Evolutionary conservation across 1,139 yeast species (phyloP).

Genomic region (Tardiomyces blankii): DNA sequence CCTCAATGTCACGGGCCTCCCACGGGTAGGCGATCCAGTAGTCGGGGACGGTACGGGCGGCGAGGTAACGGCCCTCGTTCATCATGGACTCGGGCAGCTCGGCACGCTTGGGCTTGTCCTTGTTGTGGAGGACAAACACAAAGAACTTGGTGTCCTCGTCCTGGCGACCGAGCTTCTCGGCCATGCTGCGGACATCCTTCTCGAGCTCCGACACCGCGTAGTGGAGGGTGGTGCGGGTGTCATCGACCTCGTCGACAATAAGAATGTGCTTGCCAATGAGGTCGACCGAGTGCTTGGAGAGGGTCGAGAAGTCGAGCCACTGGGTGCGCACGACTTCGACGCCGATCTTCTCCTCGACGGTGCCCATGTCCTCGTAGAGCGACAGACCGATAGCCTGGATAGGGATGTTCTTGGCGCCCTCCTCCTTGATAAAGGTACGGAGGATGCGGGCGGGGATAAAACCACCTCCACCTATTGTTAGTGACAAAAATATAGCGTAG

Average conservation of each 20-base stretch:
- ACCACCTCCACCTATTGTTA: conserved; percentile 61
- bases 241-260: conserved; percentile 92
- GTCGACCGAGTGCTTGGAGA: conserved; percentile 47
- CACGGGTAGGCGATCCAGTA: conserved; percentile 98
- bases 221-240: conserved; percentile 88
- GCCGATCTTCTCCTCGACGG: conserved; percentile 63
- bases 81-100: conserved; percentile 55
- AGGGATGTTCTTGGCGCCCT: conserved; percentile 80
- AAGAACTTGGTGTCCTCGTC: conserved; percentile 63
- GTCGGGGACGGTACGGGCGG: conserved; percentile 86
- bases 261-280: conserved; percentile 72
- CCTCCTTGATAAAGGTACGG: conserved; percentile 78
- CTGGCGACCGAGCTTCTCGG: conserved; percentile 38
- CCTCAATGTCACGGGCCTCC: conserved; percentile 86
- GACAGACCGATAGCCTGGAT: conserved; percentile 92
- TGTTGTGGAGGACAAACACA: conserved; percentile 88
- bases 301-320: conserved; percentile 75
- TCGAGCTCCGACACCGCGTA: conserved; percentile 81
- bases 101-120: conserved; percentile 80
- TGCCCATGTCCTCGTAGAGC: conserved; percentile 70
- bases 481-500: too few species aligned
- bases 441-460: conserved; percentile 93
- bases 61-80: conserved; percentile 64
- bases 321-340: conserved; percentile 86
- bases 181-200: conserved; percentile 63